Evolutionary conservation across 2,329 filamentous ascomycete species (phyloP), one percentile per base, ranked within the genome.

Genomic region (Ophiosphaerella herpotricha): DNA sequence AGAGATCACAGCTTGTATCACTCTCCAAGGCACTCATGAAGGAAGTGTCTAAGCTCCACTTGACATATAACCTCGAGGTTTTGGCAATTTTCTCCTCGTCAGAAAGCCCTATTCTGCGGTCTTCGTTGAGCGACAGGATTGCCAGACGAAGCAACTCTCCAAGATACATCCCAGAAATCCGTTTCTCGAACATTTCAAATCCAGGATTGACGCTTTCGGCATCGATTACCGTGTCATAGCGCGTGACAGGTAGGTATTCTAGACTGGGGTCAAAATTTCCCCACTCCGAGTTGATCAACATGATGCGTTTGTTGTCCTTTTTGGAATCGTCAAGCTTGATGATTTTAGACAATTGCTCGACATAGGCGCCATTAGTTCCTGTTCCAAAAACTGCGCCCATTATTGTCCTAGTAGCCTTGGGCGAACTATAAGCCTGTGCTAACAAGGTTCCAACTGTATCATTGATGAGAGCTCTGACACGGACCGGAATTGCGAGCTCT

Each of bases 221-320:
- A 72, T 97, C 91, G 16, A 97, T 79, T 41, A 83, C 80, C 39
- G 78, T 76, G 68, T 97, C 92, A 77, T 89, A 96, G 0, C 82
- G 76, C 0, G 93, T 97, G 61, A 84, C 86, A 36, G 91, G 92
- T 33, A 97, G 80, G 26, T 94, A 87, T 58, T 86, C 88, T 60
- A 96, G 83, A 63, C 87, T 82, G 75, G 96, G 96, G 75, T 97
- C 92, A 67, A 97, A 97, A 49, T 89, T 94, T 54, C 92, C 92
- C 92, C 92, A 97, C 76, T 97, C 92, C 0, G 89, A 90, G 76
- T 97, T 97, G 75, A 97, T 82, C 43, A 97, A 89, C 92, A 97
- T 97, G 60, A 92, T 84, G 43, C 90, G 90, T 0, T 87, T 85
- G 24, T 66, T 66, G 31, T 71, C 69, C 33, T 74, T 62, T 24